Conservation (phyloP, 352 stramenopile species). For the Globisporangium perplexum region DNA sequence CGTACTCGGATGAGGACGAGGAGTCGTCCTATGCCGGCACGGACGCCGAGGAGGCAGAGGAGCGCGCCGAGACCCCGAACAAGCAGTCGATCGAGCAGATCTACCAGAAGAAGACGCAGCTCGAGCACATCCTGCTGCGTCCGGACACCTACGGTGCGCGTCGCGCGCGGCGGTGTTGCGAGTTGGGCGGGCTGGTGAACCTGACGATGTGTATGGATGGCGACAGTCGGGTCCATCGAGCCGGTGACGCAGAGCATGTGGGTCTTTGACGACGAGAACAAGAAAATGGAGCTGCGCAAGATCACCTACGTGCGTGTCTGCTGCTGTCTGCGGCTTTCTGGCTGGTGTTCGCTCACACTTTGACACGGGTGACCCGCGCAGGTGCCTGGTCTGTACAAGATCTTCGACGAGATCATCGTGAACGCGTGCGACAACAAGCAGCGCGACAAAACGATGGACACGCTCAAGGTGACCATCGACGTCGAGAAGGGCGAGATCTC, state of each 20-base stretch:
- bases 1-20: slow-evolving; percentile 14
- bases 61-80: slow-evolving; percentile 16
- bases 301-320: slow-evolving; percentile 81
- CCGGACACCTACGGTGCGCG: slow-evolving; percentile 95
- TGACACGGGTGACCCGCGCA: no score
- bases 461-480: slow-evolving; percentile 93
- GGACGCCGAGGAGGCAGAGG: slow-evolving; percentile 32
- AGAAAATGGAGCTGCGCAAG: slow-evolving; percentile 91
- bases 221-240: slow-evolving; percentile 92
- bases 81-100: slow-evolving; percentile 87
- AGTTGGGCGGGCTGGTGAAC: no score
- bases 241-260: slow-evolving; percentile 89
- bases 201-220: no score
- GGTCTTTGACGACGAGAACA: slow-evolving; percentile 87
- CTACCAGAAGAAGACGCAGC: slow-evolving; percentile 97
- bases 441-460: slow-evolving; percentile 94
- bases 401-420: slow-evolving; percentile 99
- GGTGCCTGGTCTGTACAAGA: slow-evolving; percentile 96
- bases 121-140: slow-evolving; percentile 97
- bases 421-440: slow-evolving; percentile 99
- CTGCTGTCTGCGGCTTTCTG: not conserved
- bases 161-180: no score
- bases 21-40: slow-evolving; percentile 29
- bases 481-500: slow-evolving; percentile 90
- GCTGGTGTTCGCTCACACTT: no score